Percentiles rank a stretch among this genome's conserved stretches.
Evolutionary conservation across 2,329 filamentous ascomycete species (phyloP).

Genomic region (Aspergillus melleus): DNA sequence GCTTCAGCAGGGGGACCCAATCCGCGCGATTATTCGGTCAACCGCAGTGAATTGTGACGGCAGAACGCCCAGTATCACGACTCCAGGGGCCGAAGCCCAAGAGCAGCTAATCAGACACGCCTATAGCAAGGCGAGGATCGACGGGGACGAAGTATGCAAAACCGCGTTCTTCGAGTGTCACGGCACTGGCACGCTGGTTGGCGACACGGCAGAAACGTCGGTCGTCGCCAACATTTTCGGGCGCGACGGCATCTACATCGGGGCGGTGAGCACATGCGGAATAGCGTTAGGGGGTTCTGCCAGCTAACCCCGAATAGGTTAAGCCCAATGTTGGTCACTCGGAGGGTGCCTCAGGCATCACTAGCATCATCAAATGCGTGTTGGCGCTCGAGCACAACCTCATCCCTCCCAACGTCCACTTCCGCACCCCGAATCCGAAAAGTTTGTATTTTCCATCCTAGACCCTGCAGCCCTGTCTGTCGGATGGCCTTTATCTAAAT

Average conservation of each 20-base stretch:
- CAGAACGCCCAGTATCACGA: conserved; percentile 20
- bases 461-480: conserved; percentile 6
- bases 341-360: conserved; percentile 28
- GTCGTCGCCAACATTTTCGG: conserved; percentile 18
- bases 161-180: conserved; percentile 22
- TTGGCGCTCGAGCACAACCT: conserved; percentile 22
- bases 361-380: conserved; percentile 27
- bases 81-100: conserved; percentile 15
- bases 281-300: neutral
- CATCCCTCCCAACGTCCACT: conserved; percentile 31
- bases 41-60: conserved; percentile 33
- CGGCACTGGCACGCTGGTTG: conserved; percentile 20
- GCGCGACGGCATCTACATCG: conserved; percentile 17
- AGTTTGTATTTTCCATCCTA: conserved; percentile 4
- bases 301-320: conserved; percentile 15
- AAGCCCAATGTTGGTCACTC: conserved; percentile 31
- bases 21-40: conserved; percentile 36
- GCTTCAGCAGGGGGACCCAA: conserved; percentile 27
- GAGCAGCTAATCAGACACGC: conserved; percentile 9
- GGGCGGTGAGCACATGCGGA: conserved; percentile 8
- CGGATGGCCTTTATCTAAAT: neutral
- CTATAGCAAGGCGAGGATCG: conserved; percentile 8
- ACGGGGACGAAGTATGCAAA: conserved; percentile 3
- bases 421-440: conserved; percentile 29
- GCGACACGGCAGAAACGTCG: conserved; percentile 17